A percentile compares a stretch with the other conserved stretches of the same genome.
phyloP scores from a whole-genome alignment of 108 stramenopile species.

The Stephanodiscus triporus region DNA sequence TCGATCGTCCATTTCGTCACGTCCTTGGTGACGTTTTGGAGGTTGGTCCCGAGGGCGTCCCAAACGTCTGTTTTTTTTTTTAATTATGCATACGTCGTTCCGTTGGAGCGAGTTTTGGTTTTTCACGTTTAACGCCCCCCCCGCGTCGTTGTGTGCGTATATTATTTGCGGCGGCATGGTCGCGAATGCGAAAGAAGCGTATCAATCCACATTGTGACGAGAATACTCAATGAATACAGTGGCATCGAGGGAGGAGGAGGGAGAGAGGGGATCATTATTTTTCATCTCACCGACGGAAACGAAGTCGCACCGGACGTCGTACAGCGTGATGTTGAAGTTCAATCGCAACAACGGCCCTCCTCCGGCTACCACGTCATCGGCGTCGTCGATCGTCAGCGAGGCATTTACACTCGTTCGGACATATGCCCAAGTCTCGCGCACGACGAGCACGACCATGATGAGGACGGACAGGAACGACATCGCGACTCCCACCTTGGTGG shows the following conservation, averaged over 20 bases:
- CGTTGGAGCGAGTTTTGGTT: background rate
- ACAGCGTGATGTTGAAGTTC: constrained; percentile 92
- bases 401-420: constrained; percentile 73
- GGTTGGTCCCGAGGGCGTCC: constrained; percentile 93
- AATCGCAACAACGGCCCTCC: constrained; percentile 55
- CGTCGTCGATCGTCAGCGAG: constrained; percentile 76
- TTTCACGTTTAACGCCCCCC: background rate
- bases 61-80: constrained; percentile 58
- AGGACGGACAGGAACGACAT: constrained; percentile 80
- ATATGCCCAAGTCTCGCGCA: constrained; percentile 91
- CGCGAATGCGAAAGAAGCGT: too few relatives aligned
- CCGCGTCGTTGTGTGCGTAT: too few relatives aligned
- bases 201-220: too few relatives aligned
- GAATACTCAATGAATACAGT: too few relatives aligned
- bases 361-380: background rate
- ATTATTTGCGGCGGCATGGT: too few relatives aligned
- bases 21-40: constrained; percentile 95
- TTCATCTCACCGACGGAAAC: constrained; percentile 67
- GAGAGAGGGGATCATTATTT: background rate
- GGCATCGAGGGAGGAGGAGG: background rate
- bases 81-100: background rate
- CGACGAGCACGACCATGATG: constrained; percentile 88
- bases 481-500: constrained; percentile 82
- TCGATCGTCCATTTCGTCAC: constrained; percentile 97
- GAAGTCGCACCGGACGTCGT: constrained; percentile 92